A percentile compares a stretch with the other conserved stretches of the same genome.
These are phyloP conservation scores for Cyclanthera cordifolia DNA, from an alignment of 306 rosid species.

Conservation along the genomic window DNA sequence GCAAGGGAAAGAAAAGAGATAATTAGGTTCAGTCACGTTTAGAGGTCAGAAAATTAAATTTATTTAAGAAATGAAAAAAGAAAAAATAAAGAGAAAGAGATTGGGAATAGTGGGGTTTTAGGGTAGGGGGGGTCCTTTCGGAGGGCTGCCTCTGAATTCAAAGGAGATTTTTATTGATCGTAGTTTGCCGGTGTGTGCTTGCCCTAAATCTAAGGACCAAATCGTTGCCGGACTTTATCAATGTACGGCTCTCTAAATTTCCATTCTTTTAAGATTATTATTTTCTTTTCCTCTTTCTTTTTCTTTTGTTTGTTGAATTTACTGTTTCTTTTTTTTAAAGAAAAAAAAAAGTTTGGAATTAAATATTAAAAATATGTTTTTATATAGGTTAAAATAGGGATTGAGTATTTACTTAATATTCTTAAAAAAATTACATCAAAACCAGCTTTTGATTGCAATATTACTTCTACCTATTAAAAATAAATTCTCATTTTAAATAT, in stretches of 20 bases:
- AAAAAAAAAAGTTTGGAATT: too few species aligned
- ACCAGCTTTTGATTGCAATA: too few species aligned
- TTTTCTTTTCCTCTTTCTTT: conserved; percentile 32
- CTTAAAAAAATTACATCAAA: too few species aligned
- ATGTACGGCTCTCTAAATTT: conserved; percentile 30
- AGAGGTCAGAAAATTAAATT: conserved; percentile 6
- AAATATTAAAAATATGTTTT: too few species aligned
- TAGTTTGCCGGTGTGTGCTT: too few species aligned
- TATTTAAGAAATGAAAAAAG: not conserved
- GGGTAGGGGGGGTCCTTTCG: conserved; percentile 26
- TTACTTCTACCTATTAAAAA: too few species aligned
- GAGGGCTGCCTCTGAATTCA: conserved; percentile 33
- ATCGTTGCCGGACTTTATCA: conserved; percentile 42
- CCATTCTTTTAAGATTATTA: conserved; percentile 33
- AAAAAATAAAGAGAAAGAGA: conserved; percentile 10
- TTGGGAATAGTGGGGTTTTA: not conserved
- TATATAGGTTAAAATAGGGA: too few species aligned
- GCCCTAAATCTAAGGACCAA: conserved; percentile 38
- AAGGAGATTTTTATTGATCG: conserved; percentile 31
- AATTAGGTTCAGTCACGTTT: conserved; percentile 20
- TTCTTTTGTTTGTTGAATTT: not conserved
- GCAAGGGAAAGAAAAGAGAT: conserved; percentile 18
- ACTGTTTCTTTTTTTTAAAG: too few species aligned
- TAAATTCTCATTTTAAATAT: too few species aligned
- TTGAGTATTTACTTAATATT: too few species aligned